Evolutionary conservation across 257 asterid species (phyloP).

Genomic region (Pogostemon cablin): DNA sequence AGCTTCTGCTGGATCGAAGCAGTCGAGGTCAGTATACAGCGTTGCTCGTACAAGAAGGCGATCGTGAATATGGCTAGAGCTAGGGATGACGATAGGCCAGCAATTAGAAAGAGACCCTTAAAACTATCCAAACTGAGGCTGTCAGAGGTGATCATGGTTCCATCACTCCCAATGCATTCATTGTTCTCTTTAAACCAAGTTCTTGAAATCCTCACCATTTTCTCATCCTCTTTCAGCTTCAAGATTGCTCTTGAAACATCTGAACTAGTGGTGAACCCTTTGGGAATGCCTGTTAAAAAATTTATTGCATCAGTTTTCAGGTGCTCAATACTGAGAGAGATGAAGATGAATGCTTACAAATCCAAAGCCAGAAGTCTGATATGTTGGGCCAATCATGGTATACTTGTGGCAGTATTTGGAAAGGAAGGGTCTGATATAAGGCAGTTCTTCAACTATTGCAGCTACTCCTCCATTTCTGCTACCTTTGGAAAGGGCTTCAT

Average conservation of each 20-base stretch:
- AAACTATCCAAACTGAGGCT: slow-evolving; percentile 41
- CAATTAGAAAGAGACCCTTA: slow-evolving; percentile 46
- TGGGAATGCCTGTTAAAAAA: slow-evolving; percentile 46
- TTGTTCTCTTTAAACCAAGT: slow-evolving; percentile 33
- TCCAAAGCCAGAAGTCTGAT: slow-evolving; percentile 54
- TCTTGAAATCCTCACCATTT: slow-evolving; percentile 33
- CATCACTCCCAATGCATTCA: slow-evolving; percentile 21
- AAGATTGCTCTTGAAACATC: slow-evolving; percentile 56
- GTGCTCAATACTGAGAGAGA: background rate
- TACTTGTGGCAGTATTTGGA: slow-evolving; percentile 46
- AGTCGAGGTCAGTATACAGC: slow-evolving; percentile 33
- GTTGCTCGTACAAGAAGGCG: slow-evolving; percentile 43
- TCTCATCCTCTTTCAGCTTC: slow-evolving; percentile 44
- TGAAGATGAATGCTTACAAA: slow-evolving; percentile 41
- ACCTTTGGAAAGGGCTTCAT: slow-evolving; percentile 53
- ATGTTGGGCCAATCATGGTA: slow-evolving; percentile 43
- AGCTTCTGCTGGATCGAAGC: slow-evolving; percentile 43
- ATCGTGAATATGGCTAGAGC: slow-evolving; percentile 47
- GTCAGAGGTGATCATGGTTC: background rate
- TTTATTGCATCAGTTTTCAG: background rate
- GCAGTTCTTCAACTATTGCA: slow-evolving; percentile 58
- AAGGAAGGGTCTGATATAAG: slow-evolving; percentile 51
- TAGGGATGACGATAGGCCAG: slow-evolving; percentile 39
- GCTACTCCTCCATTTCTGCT: slow-evolving; percentile 53
- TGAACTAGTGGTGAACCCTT: slow-evolving; percentile 50